Percentiles rank a stretch among this genome's conserved stretches.
Conservation (phyloP, 2,329 filamentous ascomycete species). For the Xenosphaeropsis pyriputrescens region DNA sequence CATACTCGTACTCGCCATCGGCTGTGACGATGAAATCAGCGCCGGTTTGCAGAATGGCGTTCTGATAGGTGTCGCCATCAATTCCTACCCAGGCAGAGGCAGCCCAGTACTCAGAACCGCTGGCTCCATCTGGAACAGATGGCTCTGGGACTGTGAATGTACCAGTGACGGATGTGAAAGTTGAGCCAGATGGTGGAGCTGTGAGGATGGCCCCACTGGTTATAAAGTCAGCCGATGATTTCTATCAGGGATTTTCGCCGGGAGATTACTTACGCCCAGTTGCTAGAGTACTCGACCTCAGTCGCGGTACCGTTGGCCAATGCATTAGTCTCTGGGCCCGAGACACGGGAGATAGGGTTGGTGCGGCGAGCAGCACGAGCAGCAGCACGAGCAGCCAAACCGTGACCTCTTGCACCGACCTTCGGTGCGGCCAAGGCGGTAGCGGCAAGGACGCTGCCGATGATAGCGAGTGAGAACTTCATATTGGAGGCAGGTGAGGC, state of each 20-base stretch:
- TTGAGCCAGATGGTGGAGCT: conserved; percentile 10
- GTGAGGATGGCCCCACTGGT: conserved; percentile 18
- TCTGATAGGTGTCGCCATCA: conserved; percentile 38
- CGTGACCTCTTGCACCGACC: too few species aligned
- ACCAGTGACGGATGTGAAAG: conserved; percentile 20
- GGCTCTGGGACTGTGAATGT: background rate
- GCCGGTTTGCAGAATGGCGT: conserved; percentile 21
- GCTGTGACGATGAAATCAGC: conserved; percentile 33
- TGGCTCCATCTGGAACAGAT: background rate
- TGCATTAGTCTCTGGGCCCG: too few species aligned
- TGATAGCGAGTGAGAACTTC: conserved; percentile 1
- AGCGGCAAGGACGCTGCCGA: background rate
- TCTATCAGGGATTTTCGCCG: too few species aligned
- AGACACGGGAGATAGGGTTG: too few species aligned
- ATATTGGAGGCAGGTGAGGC: background rate
- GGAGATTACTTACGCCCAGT: conserved; percentile 16
- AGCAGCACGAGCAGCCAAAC: background rate
- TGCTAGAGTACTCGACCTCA: conserved; percentile 12
- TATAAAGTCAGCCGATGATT: too few species aligned
- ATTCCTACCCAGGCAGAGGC: conserved; percentile 43
- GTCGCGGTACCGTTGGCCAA: conserved; percentile 7
- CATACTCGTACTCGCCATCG: conserved; percentile 18
- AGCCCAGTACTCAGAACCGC: background rate
- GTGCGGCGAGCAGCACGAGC: too few species aligned
- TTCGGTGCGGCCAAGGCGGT: conserved; percentile 1